Evolutionary conservation across 2,329 filamentous ascomycete genomes (phyloP).

Genomic region (Colletotrichum graminicola): DNA sequence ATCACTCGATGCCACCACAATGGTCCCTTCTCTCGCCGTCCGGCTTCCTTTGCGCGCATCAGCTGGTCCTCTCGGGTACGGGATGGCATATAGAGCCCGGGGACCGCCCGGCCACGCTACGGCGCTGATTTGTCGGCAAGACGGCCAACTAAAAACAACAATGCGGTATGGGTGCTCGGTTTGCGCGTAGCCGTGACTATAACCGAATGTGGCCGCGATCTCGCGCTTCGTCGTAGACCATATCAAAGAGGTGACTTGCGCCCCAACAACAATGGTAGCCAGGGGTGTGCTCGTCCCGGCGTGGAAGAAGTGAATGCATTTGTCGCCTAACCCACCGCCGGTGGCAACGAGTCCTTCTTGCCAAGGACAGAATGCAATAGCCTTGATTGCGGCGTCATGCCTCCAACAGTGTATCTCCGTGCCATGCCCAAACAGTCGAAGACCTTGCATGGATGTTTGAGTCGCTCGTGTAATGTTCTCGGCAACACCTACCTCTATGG

Average conservation of each 20-base stretch:
- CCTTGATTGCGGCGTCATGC: slow-evolving; percentile 92
- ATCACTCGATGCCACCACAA: slow-evolving; percentile 93
- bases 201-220: slow-evolving; percentile 85
- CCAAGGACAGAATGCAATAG: slow-evolving; percentile 97
- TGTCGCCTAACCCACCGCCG: slow-evolving; percentile 93
- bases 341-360: slow-evolving; percentile 88
- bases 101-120: slow-evolving; percentile 87
- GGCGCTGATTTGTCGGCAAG: slow-evolving; percentile 85
- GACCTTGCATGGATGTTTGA: slow-evolving; percentile 49
- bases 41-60: slow-evolving; percentile 44
- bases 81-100: slow-evolving; percentile 87
- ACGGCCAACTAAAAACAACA: slow-evolving; percentile 94
- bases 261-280: slow-evolving; percentile 90
- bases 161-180: slow-evolving; percentile 91
- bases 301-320: slow-evolving; percentile 96
- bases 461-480: slow-evolving; percentile 48
- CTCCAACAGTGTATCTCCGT: slow-evolving; percentile 78
- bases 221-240: slow-evolving; percentile 90
- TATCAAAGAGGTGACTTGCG: slow-evolving; percentile 92
- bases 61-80: slow-evolving; percentile 73
- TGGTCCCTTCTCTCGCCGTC: slow-evolving; percentile 65
- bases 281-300: slow-evolving; percentile 84
- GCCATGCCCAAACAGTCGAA: slow-evolving; percentile 64
- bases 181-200: slow-evolving; percentile 75
- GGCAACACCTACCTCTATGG: not conserved